Evolutionary conservation across 352 stramenopile genomes (phyloP), one percentile per base, ranked within the genome.

Genomic region (Phytophthora ohioensis): DNA sequence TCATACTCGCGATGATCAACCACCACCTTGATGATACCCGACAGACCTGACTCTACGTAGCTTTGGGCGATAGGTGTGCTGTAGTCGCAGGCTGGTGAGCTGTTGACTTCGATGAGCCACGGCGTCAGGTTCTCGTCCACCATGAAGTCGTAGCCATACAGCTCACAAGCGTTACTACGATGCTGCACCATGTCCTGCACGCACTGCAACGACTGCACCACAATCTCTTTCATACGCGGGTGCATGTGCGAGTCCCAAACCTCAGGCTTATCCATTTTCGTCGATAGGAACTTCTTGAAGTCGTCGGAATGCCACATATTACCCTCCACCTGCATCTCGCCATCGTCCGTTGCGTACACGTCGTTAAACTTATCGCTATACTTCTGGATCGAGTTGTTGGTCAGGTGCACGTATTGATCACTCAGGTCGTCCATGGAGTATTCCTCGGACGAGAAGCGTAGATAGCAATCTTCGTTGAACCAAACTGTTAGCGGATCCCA

Each of bases 61-160:
- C 81, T 60, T 69, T 97, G 82, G 6, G 95, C 96, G 4, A 95
- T 94, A 4, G 90, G 76, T 38, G 94, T 98, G 73, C 85, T 97
- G 71, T 98, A 98, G 76, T 98, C 93, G 65, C 94, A 98, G 11
- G 93, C 94, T 1, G 94, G 94, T 27, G 88, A 97, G 70, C 82
- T 96, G 74, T 98, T 98, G 38, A 98, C 92, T 59, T 98, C 93
- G 57, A 98, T 98, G 31, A 98, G 84, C 92, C 91, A 98, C 53
- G 90, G 86, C 42, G 77, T 82, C 35, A 96, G 71, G 9, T 84
- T 69, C 15, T 94, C 81, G 75, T 98, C 92, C 41, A 98, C 53
- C 94, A 98, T 98, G 47, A 98, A 98, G 65, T 98, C 94, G 75
- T 96, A 98, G 12, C 94, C 93, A 59, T 96, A 98, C 15, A 98